Base-by-base conservation (phyloP, 768 basidiomycete genomes). In the Albatrellus ellisii region DNA sequence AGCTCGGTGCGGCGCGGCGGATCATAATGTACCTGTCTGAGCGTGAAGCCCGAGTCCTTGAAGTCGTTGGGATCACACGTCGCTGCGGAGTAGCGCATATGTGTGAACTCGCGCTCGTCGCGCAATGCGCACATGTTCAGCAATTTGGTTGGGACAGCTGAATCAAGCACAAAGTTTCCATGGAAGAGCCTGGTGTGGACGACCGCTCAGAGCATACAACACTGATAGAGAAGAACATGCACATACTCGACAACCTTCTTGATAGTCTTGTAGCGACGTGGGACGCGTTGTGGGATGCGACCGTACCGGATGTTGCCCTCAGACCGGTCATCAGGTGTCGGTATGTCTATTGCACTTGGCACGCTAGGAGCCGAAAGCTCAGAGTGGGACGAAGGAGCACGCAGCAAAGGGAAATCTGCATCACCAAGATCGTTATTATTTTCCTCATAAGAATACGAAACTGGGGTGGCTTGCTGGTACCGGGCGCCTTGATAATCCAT, bases 61-160 rank as follows among this genome's bases (percentile, higher is more conserved):
- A 97, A 98, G 55, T 88, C 79, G 60, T 97, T 90, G 6, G 94
- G 94, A 59, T 97, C 92, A 62, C 87, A 91, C 0, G 94, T 98
- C 12, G 88, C 90, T 0, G 91, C 94, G 7, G 80, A 82, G 62
- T 98, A 98, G 4, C 94, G 78, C 90, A 97, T 92, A 61, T 89
- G 82, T 0, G 87, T 89, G 57, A 88, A 92, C 60, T 95, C 92
- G 48, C 89, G 77, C 45, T 89, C 89, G 36, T 73, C 79, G 40
- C 76, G 73, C 47, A 73, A 61, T 5, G 77, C 65, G 52, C 85
- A 90, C 70, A 87, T 77, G 46, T 87, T 77, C 21, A 98, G 71
- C 31, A 98, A 67, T 52, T 90, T 94, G n/a, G 81, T 71, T 0
- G 94, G 94, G 0, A 97, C 90, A 0, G 83, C 73, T 9, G 82